Evolutionary conservation across 140 eudicot genomes (phyloP), one percentile per base, ranked within the genome.

Genomic region (Erigeron philadelphicus): DNA sequence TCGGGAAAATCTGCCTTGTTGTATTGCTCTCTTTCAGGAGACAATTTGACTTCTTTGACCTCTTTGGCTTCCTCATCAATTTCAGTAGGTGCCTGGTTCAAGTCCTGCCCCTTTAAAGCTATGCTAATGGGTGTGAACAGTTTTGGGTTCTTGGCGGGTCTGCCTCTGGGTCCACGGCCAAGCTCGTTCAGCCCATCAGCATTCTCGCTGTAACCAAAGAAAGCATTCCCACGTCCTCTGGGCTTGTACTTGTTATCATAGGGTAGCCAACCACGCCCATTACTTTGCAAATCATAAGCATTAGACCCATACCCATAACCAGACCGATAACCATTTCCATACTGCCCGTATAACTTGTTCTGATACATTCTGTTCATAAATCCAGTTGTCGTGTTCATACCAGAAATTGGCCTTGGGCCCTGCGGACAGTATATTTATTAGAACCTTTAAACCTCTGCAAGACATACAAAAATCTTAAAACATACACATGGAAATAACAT

Each of bases 171-270:
- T 45, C 97, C 99, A 67, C 88, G 70, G 70, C 86, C 89, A 9
- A 94, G 82, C 79, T 94, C 99, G 40, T 87, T 89, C 57, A 94
- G 73, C n/a, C 95, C 92, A 72, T 93, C 95, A 46, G 76, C 71
- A 40, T 64, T 80, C 50, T 89, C 99, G 15, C 82, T 87, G 49
- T 79, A 86, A 9, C 83, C 80, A 16, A 40, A 84, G 31, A 75
- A 79, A 11, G 86, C 80, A 15, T 81, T 79, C 40, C 81, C 80
- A n/a, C 95, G 77, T 3, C 86, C 90, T 75, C 89, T 84, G 23
- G 90, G 76, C 48, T 80, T 83, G 87, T 82, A 86, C 73, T 89
- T 92, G 78, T 63, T 81, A 61, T 84, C 95, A 66, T 75, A 84
- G 21, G 86, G 4, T 59, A 73, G 31, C 97, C 95, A 91, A 7